phyloP scores from a whole-genome alignment of 2,329 filamentous ascomycete species.

The Cladophialophora chaetospira region DNA sequence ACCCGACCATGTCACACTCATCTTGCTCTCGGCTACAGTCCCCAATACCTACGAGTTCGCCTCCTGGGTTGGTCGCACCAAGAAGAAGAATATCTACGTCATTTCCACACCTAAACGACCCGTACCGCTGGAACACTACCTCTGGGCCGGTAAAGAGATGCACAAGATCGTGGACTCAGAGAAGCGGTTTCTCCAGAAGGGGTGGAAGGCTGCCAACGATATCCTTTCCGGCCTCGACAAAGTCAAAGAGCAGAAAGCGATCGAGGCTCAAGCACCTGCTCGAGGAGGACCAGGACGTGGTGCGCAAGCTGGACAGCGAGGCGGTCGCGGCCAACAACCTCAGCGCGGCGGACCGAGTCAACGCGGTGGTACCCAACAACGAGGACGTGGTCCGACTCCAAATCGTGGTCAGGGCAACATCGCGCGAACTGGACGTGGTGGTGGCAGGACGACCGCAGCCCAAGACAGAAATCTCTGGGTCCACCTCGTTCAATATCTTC shows the following conservation, averaged over 20 bases:
- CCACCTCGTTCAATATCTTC: slow-evolving; percentile 86
- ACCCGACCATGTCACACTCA: slow-evolving; percentile 93
- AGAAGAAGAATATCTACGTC: slow-evolving; percentile 98
- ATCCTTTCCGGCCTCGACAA: slow-evolving; percentile 82
- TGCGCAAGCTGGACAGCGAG: slow-evolving; percentile 49
- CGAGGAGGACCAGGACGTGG: slow-evolving; percentile 36
- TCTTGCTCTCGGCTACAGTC: slow-evolving; percentile 91
- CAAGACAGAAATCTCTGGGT: slow-evolving; percentile 98
- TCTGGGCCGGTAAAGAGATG: slow-evolving; percentile 92
- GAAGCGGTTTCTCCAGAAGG: slow-evolving; percentile 86
- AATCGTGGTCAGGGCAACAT: slow-evolving; percentile 76
- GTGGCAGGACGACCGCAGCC: slow-evolving; percentile 82
- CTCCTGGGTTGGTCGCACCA: slow-evolving; percentile 96
- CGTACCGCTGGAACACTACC: slow-evolving; percentile 90
- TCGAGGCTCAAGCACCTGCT: slow-evolving; percentile 43
- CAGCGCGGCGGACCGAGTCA: slow-evolving; percentile 57
- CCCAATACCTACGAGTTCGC: slow-evolving; percentile 98
- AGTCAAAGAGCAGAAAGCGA: slow-evolving; percentile 58
- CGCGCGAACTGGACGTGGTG: slow-evolving; percentile 80
- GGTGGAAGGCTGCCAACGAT: slow-evolving; percentile 92
- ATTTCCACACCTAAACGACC: slow-evolving; percentile 96
- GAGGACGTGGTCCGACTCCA: slow-evolving; percentile 55
- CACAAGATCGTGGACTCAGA: slow-evolving; percentile 93
- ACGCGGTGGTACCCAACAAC: slow-evolving; percentile 56
- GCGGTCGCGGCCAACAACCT: slow-evolving; percentile 53